Base-by-base conservation (phyloP, 2,329 filamentous ascomycete genomes). In the Tolypocladium endophyticum region DNA sequence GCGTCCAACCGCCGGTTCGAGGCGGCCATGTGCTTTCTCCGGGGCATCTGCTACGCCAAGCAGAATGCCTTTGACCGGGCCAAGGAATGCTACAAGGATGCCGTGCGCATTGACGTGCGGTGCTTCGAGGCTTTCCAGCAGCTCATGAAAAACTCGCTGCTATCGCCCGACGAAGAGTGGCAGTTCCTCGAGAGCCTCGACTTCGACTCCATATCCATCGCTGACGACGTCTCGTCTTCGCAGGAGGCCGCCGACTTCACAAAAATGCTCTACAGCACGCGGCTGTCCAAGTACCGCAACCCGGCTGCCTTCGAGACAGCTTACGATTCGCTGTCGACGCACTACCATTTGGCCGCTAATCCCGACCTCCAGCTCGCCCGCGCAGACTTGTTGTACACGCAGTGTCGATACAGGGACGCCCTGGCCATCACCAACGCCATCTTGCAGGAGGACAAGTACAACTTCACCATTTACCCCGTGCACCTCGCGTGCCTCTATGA, bases 121-220 rank as follows among this genome's bases (percentile, higher is more conserved):
- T 99, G 94, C 75, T 97, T 96, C 70, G 94, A 99, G 74, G 94
- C 94, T 0, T 97, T 99, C 70, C 92, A 97, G 68, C 92, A 97
- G 77, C 83, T 99, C 59, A 97, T 97, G 87, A 91, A 92, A 76
- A 99, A 99, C 76, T 90, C 90, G 25, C 81, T 99, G 62, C 89
- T 99, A 84, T 85, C 85, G 55, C 92, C 92, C 0, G 87, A 90
- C 41, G 92, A 97, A 73, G 92, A 97, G 71, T 90, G 93, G 83
- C 83, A 87, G 56, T 96, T 97, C 63, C 81, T 97, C 52, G 88
- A 94, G 65, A 90, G 89, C 57, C 81, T 97, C 28, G 87, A 97
- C 74, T 99, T 99, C 71, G 92, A 96, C 72, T 86, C 88, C 25
- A 87, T 97, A 63, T 80, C 80, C 8, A 82, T 87, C 1, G 76